Base-by-base conservation (phyloP, 371 early-diverging fungal species). In the Dichotomocladium elegans region DNA sequence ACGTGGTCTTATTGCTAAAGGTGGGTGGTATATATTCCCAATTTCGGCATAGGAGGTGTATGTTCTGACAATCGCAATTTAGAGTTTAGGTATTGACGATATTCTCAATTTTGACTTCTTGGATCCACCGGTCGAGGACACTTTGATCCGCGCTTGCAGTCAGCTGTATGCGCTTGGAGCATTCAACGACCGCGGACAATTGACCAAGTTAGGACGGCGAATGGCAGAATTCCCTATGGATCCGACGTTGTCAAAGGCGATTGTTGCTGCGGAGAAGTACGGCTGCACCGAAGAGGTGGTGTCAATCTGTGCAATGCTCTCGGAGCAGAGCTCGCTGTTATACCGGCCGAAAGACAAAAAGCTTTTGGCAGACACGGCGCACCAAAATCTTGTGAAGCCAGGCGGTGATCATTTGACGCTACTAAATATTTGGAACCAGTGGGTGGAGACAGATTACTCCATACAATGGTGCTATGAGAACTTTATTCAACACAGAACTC, bases 191-290 rank as follows among this genome's bases (percentile, higher is more conserved):
- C 82, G 84, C 12, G 96, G 96, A 11, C 87, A 93, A 58, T 61
- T 99, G 55, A 99, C 99, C 14, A 96, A 96, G 67, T 71, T 97
- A 15, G 99, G 99, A 0, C 86, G 96, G 24, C 77, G 95, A 22
- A 99, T 99, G 98, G 96, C 99, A 17, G 98, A 98, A 80, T 97
- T 97, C 59, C 99, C 99, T 1, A 81, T 95, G 61, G 96, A 98
- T 66, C 99, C 99, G 1, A 90, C 92, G 83, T 67, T 98, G 60
- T 90, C 95, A 51, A 96, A 95, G 65, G 82, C 94, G 3, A 80
- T 99, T 51, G 81, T 99, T 26, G 92, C 88, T 7, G 88, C 96
- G 0, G 94, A 92, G 54, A 89, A 93, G 58, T 95, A 92, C 61
- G 77, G 82, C 22, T 99, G 99, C 64, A 86, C 94, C 3, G 94